Base-by-base conservation (phyloP, 2,329 filamentous ascomycete species). In the Diaporthe helianthi region DNA sequence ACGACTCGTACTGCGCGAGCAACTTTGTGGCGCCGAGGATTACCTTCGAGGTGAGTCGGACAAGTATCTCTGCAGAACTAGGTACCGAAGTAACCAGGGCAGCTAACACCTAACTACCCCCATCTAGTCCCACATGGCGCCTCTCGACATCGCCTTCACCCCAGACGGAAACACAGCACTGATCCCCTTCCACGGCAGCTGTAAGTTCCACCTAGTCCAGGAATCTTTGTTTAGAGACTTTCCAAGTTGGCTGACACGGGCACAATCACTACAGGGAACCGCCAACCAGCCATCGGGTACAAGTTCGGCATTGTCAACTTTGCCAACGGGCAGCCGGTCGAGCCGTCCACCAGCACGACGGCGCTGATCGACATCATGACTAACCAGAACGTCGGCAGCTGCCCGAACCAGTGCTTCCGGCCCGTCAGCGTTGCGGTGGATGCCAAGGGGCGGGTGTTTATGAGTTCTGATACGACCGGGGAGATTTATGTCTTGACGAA, bases 121-220 rank as follows among this genome's bases (percentile, higher is more conserved):
- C 9, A 3, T 1, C 4, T 3, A 71, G 80, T 81, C 63, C 85
- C 92, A 93, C 73, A 89, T 86, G 74, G 90, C 91, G 0, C 92
- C 92, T 0, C 80, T 93, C 0, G 90, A 92, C 72, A 86, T 93
- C 74, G 87, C 88, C 73, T 93, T 93, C 79, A 84, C 86, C 69
- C 74, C 80, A 6, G 80, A 83, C 26, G 87, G 86, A n/a, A 84
- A 81, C n/a, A 47, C 44, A 9, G 90, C 89, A 1, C 93, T 86
- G 79, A 79, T 93, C 31, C 83, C 87, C 0, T 92, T 93, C 78
- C 90, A 92, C 76, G 91, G 91, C 7, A 90, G 87, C 77, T 92
- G 91, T 89, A 77, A 78, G 81, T 79, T 22, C 33, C n/a, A n/a
- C n/a, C n/a, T n/a, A n/a, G n/a, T n/a, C n/a, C n/a, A n/a, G n/a